These are phyloP conservation scores for Phaeolepiota aurea DNA, from an alignment of 768 basidiomycete species.

Conservation along the genomic window DNA sequence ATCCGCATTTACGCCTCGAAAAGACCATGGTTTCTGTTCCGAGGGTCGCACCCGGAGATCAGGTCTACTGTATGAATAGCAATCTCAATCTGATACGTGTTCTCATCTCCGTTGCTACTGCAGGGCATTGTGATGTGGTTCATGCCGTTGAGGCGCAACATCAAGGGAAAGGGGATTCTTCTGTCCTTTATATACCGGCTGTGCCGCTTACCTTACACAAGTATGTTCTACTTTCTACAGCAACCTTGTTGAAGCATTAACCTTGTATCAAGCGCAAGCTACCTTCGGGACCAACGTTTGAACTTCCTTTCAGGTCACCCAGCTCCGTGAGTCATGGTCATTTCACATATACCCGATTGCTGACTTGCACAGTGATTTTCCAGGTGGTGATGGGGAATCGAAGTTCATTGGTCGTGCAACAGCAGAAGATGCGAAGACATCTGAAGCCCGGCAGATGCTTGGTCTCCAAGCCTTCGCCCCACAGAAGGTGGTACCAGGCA, in stretches of 20 bases:
- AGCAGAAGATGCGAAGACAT: constrained; percentile 19
- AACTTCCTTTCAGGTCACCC: constrained; percentile 40
- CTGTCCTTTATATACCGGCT: constrained; percentile 50
- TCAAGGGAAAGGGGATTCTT: constrained; percentile 38
- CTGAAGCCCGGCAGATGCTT: constrained; percentile 27
- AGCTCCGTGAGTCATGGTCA: constrained; percentile 27
- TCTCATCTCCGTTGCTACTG: not conserved
- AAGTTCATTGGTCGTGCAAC: constrained; percentile 29
- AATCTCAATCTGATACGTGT: not conserved
- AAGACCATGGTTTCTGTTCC: constrained; percentile 54
- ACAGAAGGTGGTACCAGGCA: too few relatives aligned
- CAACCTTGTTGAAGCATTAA: too few relatives aligned
- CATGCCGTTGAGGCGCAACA: constrained; percentile 49
- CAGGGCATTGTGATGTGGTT: constrained; percentile 48
- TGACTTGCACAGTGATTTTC: constrained; percentile 32
- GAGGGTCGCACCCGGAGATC: constrained; percentile 52
- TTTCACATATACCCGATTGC: not conserved
- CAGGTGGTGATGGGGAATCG: constrained; percentile 43
- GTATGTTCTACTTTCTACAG: constrained; percentile 20
- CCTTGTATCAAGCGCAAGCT: constrained; percentile 42
- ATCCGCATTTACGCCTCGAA: constrained; percentile 53
- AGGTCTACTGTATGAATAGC: constrained; percentile 40
- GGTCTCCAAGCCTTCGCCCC: constrained; percentile 28
- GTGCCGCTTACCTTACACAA: constrained; percentile 42
- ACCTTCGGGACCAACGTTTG: constrained; percentile 39